phyloP scores from a whole-genome alignment of 805 yeast genomes.

The Nakazawaea populi region DNA sequence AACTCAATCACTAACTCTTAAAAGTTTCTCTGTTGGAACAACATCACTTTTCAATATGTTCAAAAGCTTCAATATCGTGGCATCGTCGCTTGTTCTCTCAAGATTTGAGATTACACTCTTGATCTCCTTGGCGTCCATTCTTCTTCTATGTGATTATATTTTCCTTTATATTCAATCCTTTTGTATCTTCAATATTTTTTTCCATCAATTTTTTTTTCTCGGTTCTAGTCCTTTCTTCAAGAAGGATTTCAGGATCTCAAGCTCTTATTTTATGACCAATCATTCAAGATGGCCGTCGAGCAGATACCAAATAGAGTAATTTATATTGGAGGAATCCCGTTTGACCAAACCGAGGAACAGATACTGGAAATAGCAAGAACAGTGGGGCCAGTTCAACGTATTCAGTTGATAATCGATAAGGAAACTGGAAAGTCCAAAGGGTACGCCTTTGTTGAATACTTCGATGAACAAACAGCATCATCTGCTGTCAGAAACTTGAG shows the following conservation, averaged over 20 bases:
- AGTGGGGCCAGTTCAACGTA: slow-evolving; percentile 79
- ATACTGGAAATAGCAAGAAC: slow-evolving; percentile 73
- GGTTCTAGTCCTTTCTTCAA: too few relatives aligned
- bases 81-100: slow-evolving; percentile 66
- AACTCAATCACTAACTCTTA: slow-evolving; percentile 40
- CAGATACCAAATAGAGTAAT: slow-evolving; percentile 39
- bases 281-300: background rate
- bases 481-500: slow-evolving; percentile 87
- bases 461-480: slow-evolving; percentile 79
- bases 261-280: too few relatives aligned
- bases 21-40: slow-evolving; percentile 75
- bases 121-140: slow-evolving; percentile 71
- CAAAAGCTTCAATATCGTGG: slow-evolving; percentile 61
- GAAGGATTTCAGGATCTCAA: too few relatives aligned
- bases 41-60: slow-evolving; percentile 63
- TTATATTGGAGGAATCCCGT: slow-evolving; percentile 84
- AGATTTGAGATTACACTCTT: slow-evolving; percentile 61
- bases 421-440: slow-evolving; percentile 90
- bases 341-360: slow-evolving; percentile 91
- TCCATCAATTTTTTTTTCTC: background rate
- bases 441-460: slow-evolving; percentile 80
- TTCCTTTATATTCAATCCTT: background rate
- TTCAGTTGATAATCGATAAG: slow-evolving; percentile 78
- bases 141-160: background rate
- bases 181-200: background rate